Conservation (phyloP, 78 protist species). For the Cavenderia fasciculata region DNA sequence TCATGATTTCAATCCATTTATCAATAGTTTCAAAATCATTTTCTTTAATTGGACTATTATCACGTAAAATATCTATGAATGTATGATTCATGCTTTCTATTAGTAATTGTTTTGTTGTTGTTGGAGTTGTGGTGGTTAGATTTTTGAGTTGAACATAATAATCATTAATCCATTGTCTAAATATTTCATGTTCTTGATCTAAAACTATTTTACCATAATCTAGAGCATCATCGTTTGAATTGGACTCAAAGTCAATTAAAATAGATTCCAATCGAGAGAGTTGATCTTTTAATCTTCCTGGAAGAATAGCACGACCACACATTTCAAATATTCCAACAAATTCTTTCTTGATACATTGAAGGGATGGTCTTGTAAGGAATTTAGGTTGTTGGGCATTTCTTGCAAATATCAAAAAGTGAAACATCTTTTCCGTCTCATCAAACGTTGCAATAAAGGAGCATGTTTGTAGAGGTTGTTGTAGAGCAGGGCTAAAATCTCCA, state of each 20-base stretch:
- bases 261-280: neutral
- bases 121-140: neutral
- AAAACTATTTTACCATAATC: neutral
- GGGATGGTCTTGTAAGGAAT: slow-evolving; percentile 3
- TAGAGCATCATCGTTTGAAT: neutral
- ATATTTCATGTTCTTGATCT: neutral
- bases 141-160: slow-evolving; percentile 11
- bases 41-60: slow-evolving; percentile 27
- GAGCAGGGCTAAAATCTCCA: neutral
- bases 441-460: slow-evolving; percentile 13
- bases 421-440: neutral
- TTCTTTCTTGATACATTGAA: slow-evolving; percentile 65
- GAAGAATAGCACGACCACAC: slow-evolving; percentile 49
- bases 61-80: slow-evolving; percentile 13
- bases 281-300: slow-evolving; percentile 53
- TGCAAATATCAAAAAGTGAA: slow-evolving; percentile 38
- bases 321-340: slow-evolving; percentile 63
- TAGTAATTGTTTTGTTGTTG: neutral
- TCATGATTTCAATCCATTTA: no score
- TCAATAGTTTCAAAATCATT: neutral
- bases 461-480: slow-evolving; percentile 15
- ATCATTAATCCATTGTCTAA: slow-evolving; percentile 22
- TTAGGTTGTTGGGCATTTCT: slow-evolving; percentile 55
- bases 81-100: slow-evolving; percentile 5
- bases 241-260: neutral